phyloP scores from a whole-genome alignment of 2,329 filamentous ascomycete genomes.

The Clathrospora elynae region DNA sequence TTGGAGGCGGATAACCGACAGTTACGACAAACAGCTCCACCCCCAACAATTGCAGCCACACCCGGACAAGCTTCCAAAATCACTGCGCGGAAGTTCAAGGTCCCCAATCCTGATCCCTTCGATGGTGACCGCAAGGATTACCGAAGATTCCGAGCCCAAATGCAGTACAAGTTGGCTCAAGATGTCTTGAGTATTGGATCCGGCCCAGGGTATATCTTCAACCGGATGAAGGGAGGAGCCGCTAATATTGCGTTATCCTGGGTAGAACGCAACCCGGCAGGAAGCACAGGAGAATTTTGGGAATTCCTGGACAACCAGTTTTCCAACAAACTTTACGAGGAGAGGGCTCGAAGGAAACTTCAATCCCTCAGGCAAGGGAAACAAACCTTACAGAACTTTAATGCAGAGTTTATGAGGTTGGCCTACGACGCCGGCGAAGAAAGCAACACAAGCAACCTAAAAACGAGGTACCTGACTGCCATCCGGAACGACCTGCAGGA shows the following conservation, averaged over 20 bases:
- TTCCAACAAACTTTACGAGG: too few relatives aligned
- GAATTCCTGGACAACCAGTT: too few relatives aligned
- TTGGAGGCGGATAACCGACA: too few relatives aligned
- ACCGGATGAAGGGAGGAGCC: neutral
- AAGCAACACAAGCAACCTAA: neutral
- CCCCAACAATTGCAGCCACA: too few relatives aligned
- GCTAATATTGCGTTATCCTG: neutral
- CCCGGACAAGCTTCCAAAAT: too few relatives aligned
- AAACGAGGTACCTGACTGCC: neutral
- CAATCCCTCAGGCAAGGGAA: neutral
- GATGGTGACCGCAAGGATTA: neutral
- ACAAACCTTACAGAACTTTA: neutral
- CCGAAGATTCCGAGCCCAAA: neutral
- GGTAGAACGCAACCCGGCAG: neutral
- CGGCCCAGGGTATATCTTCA: neutral
- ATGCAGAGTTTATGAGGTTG: neutral
- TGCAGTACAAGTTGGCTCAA: neutral
- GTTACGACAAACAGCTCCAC: too few relatives aligned
- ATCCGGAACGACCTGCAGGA: neutral
- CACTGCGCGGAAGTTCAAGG: too few relatives aligned
- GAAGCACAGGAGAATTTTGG: neutral
- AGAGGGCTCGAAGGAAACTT: too few relatives aligned
- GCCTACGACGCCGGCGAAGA: neutral
- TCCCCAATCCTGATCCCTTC: neutral
- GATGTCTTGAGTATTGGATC: neutral